Conservation (phyloP, 495 filamentous ascomycete genomes). For the Xylona heveae region DNA sequence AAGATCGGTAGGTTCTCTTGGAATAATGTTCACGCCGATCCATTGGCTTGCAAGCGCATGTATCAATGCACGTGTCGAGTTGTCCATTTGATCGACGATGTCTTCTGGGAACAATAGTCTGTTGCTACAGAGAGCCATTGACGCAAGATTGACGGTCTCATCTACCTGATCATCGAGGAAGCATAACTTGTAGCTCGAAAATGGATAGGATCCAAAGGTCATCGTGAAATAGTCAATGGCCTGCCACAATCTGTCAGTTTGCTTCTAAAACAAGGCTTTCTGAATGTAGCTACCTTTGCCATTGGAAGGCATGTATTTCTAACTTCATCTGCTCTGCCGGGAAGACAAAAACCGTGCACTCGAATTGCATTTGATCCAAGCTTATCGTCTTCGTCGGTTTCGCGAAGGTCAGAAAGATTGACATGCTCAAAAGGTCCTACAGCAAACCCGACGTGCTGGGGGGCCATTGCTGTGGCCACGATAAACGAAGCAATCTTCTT, state of each 20-base stretch:
- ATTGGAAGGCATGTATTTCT: slow-evolving; percentile 64
- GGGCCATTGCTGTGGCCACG: slow-evolving; percentile 43
- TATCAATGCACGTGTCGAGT: slow-evolving; percentile 52
- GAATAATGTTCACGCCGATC: slow-evolving; percentile 74
- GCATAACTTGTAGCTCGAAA: slow-evolving; percentile 68
- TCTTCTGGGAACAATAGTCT: slow-evolving; percentile 64
- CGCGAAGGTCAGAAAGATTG: slow-evolving; percentile 72
- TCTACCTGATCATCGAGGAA: slow-evolving; percentile 74
- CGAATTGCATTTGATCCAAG: slow-evolving; percentile 66
- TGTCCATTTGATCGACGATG: slow-evolving; percentile 63
- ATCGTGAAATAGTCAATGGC: slow-evolving; percentile 75
- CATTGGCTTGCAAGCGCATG: slow-evolving; percentile 83
- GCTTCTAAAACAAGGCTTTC: slow-evolving; percentile 2
- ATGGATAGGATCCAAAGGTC: slow-evolving; percentile 71
- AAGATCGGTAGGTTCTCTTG: slow-evolving; percentile 54
- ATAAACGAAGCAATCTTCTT: slow-evolving; percentile 74
- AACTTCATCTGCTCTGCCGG: slow-evolving; percentile 56
- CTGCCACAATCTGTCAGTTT: slow-evolving; percentile 7
- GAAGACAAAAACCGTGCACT: slow-evolving; percentile 77
- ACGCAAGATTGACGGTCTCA: slow-evolving; percentile 56
- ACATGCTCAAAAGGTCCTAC: slow-evolving; percentile 89
- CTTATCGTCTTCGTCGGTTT: slow-evolving; percentile 75
- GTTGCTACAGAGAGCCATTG: slow-evolving; percentile 70
- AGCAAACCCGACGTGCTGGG: slow-evolving; percentile 78
- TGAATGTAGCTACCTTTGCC: slow-evolving; percentile 22